Evolutionary conservation across 2,329 filamentous ascomycete species (phyloP), one percentile per base, ranked within the genome.

Genomic region (Paraphoma sp.): DNA sequence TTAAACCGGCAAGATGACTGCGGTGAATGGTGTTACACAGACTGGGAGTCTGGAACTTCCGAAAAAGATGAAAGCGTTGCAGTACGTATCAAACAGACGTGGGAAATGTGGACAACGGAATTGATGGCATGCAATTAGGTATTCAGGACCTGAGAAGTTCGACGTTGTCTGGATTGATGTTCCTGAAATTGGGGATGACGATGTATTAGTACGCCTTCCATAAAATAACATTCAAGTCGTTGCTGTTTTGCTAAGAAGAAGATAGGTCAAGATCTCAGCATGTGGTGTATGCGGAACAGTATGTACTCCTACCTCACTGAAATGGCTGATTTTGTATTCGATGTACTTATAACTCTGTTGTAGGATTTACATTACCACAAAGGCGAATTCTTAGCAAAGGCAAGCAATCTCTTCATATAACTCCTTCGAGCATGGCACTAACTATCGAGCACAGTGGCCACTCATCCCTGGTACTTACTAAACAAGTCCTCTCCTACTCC

Each of bases 331-430:
- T 6, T 36, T 3, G 33, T 36, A 14, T 23, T 6, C 3, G 3
- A 36, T 10, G 33, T 10, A 36, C 33, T 36, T 3, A 36, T 36
- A 7, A 36, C 7, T n/a, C 16, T 16, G 1, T 9, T n/a, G 23
- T n/a, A 66, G 63, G 67, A 69, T 29, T 47, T 69, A 12, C 67
- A 69, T 30, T 68, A 68, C 14, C 67, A 69, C 46, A 69, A 68
- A 43, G 67, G 67, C 7, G 67, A 69, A 45, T 69, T 69, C 28
- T 44, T 69, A 0, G 67, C 67, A 14, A 63, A 63, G 49, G 67
- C 64, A 33, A 42, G 45, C 48, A 36, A 10, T 3, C 33, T 6
- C 4, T 3, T 6, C 4, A 1, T 3, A 1, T 14, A 28, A 12
- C 1, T 11, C 4, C 12, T 29, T 28, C 7, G 7, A 16, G 17